A percentile compares a stretch with the other conserved stretches of the same genome.
These are phyloP conservation scores for Xylaria sp. DNA, from an alignment of 2,329 filamentous ascomycete species.

Conservation along the genomic window DNA sequence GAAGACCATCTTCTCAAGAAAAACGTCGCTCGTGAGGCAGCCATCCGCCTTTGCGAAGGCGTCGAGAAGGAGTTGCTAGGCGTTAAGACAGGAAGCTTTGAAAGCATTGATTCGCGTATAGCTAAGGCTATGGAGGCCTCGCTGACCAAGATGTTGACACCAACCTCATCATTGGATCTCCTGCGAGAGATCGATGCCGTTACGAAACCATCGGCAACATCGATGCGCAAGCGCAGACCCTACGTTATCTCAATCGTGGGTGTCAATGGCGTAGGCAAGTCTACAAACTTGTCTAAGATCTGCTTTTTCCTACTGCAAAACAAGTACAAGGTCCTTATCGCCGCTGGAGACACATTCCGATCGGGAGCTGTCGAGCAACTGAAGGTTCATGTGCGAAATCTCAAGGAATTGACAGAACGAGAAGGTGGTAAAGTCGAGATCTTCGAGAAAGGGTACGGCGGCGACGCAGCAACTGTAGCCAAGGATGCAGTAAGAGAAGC, in stretches of 20 bases:
- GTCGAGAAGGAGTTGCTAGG: constrained; percentile 91
- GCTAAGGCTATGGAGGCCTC: constrained; percentile 90
- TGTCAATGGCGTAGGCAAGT: constrained; percentile 98
- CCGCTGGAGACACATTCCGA: constrained; percentile 95
- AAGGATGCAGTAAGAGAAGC: constrained; percentile 91
- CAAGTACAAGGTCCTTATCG: constrained; percentile 93
- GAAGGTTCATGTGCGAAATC: constrained; percentile 91
- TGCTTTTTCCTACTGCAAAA: constrained; percentile 98
- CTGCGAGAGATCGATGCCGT: constrained; percentile 91
- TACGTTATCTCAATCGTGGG: constrained; percentile 99
- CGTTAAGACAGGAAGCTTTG: constrained; percentile 91
- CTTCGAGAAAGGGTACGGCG: constrained; percentile 97
- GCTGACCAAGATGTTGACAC: constrained; percentile 93
- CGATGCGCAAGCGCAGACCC: constrained; percentile 74
- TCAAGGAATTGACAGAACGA: constrained; percentile 86
- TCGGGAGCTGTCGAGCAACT: constrained; percentile 97
- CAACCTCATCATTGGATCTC: constrained; percentile 92
- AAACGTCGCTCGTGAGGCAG: constrained; percentile 95
- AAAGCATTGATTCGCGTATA: constrained; percentile 85
- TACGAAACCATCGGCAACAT: constrained; percentile 71
- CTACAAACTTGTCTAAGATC: constrained; percentile 96
- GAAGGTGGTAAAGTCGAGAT: constrained; percentile 89
- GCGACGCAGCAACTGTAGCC: constrained; percentile 94
- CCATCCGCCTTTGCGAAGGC: constrained; percentile 87
- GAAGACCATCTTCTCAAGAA: constrained; percentile 94